A percentile compares a stretch with the other conserved stretches of the same genome.
Evolutionary conservation across 805 yeast species (phyloP).

Genomic region (Suhomyces prunicola): DNA sequence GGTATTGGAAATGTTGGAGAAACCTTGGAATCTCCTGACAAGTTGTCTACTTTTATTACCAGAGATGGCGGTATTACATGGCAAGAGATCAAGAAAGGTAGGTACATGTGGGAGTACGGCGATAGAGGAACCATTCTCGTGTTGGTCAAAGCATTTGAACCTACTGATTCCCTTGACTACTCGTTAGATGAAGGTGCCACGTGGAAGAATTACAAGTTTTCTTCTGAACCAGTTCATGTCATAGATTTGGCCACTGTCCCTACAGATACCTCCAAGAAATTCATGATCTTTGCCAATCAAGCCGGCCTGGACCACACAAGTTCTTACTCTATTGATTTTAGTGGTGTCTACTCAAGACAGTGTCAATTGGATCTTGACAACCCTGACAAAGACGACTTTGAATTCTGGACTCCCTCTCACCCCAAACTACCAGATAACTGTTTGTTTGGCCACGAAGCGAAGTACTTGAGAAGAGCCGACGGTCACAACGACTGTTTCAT

Average conservation of each 20-base stretch:
- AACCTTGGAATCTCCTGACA: slow-evolving; percentile 43
- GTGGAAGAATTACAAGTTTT: slow-evolving; percentile 68
- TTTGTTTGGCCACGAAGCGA: slow-evolving; percentile 42
- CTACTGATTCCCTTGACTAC: slow-evolving; percentile 57
- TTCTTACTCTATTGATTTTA: slow-evolving; percentile 38
- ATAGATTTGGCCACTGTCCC: slow-evolving; percentile 87
- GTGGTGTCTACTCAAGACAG: slow-evolving; percentile 34
- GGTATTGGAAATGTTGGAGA: slow-evolving; percentile 95
- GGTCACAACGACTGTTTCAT: slow-evolving; percentile 66
- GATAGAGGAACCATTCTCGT: slow-evolving; percentile 89
- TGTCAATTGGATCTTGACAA: slow-evolving; percentile 43
- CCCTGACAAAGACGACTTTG: slow-evolving; percentile 40
- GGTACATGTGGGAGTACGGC: slow-evolving; percentile 91
- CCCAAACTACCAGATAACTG: slow-evolving; percentile 36
- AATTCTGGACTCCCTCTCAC: slow-evolving; percentile 41
- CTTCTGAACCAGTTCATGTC: slow-evolving; percentile 53
- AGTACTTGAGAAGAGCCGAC: slow-evolving; percentile 37
- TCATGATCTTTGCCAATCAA: slow-evolving; percentile 55
- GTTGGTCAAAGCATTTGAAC: slow-evolving; percentile 56
- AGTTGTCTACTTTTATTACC: slow-evolving; percentile 71
- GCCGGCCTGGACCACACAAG: slow-evolving; percentile 35
- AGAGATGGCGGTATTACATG: slow-evolving; percentile 91
- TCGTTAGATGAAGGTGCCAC: slow-evolving; percentile 77
- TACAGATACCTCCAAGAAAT: slow-evolving; percentile 80
- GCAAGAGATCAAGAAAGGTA: slow-evolving; percentile 73